A percentile compares a stretch with the other conserved stretches of the same genome.
phyloP scores from a whole-genome alignment of 148 eudicot genomes.

The Talinum fruticosum region DNA sequence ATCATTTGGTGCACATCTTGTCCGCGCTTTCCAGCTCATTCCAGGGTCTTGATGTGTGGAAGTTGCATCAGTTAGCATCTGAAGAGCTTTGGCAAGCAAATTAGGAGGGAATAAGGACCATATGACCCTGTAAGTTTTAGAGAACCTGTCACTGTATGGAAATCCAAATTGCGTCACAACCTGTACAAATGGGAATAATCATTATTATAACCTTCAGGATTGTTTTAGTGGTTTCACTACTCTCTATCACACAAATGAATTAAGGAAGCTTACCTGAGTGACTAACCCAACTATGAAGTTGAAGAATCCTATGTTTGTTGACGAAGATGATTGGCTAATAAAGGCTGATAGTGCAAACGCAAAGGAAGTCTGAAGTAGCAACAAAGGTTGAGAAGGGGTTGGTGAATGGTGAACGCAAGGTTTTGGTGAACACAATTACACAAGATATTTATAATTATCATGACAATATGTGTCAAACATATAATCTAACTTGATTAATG shows the following conservation, averaged over 20 bases:
- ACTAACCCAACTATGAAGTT: slow-evolving; percentile 70
- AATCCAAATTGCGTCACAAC: slow-evolving; percentile 74
- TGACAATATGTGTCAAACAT: not conserved
- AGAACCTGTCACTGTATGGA: slow-evolving; percentile 41
- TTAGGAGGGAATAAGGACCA: slow-evolving; percentile 95
- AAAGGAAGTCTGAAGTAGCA: slow-evolving; percentile 51
- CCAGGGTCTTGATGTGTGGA: slow-evolving; percentile 51
- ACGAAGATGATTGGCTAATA: slow-evolving; percentile 69
- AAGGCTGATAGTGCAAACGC: slow-evolving; percentile 85
- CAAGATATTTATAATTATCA: not conserved
- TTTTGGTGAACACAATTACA: too few relatives aligned
- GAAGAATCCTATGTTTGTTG: slow-evolving; percentile 77
- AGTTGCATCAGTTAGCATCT: slow-evolving; percentile 75
- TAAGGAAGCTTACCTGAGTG: slow-evolving; percentile 59
- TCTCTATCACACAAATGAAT: not conserved
- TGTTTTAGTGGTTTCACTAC: not conserved
- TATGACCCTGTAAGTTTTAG: slow-evolving; percentile 38
- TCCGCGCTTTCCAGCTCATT: slow-evolving; percentile 70
- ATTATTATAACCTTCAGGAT: not conserved
- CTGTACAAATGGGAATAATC: slow-evolving; percentile 36
- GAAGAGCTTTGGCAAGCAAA: slow-evolving; percentile 63
- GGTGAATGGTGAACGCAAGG: not conserved
- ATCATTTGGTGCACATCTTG: slow-evolving; percentile 66
- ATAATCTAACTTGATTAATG: not conserved
- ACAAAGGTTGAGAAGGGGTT: slow-evolving; percentile 7